Conservation (phyloP, 2,329 filamentous ascomycete species). For the Claviceps sp. region DNA sequence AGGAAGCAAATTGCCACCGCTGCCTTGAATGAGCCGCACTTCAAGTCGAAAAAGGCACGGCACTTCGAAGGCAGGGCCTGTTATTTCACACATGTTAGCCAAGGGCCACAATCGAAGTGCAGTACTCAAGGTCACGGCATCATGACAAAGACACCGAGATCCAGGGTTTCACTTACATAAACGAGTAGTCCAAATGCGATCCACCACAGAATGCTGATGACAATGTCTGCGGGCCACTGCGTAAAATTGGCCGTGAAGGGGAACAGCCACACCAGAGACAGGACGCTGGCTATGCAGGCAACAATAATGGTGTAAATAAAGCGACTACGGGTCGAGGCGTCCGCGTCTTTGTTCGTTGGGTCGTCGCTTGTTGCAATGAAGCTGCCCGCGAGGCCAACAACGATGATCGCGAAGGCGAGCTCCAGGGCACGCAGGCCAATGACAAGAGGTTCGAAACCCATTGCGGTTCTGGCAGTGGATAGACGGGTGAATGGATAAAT, state of each 20-base stretch:
- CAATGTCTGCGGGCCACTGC: slow-evolving; percentile 56
- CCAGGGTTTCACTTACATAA: slow-evolving; percentile 29
- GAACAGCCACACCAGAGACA: slow-evolving; percentile 59
- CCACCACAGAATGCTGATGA: slow-evolving; percentile 60
- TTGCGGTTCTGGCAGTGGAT: slow-evolving; percentile 6
- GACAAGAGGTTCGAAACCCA: slow-evolving; percentile 27
- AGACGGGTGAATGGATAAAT: not conserved
- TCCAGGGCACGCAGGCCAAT: slow-evolving; percentile 30
- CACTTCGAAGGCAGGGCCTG: slow-evolving; percentile 34
- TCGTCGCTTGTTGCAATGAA: slow-evolving; percentile 40
- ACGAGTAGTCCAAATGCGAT: slow-evolving; percentile 53
- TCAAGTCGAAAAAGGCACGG: slow-evolving; percentile 46
- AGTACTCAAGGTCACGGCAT: not conserved
- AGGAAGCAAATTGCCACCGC: slow-evolving; percentile 60
- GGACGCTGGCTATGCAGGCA: slow-evolving; percentile 52
- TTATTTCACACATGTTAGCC: not conserved
- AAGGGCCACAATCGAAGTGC: not conserved
- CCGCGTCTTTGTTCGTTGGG: slow-evolving; percentile 15
- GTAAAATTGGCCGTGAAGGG: slow-evolving; percentile 56
- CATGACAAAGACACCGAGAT: not conserved
- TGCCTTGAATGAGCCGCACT: slow-evolving; percentile 56
- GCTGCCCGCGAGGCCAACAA: slow-evolving; percentile 54
- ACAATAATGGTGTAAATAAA: slow-evolving; percentile 67
- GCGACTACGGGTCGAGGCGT: slow-evolving; percentile 42
- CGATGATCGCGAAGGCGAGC: slow-evolving; percentile 58